phyloP scores from a whole-genome alignment of 129 eudicot genomes.

The Lonicera japonica region DNA sequence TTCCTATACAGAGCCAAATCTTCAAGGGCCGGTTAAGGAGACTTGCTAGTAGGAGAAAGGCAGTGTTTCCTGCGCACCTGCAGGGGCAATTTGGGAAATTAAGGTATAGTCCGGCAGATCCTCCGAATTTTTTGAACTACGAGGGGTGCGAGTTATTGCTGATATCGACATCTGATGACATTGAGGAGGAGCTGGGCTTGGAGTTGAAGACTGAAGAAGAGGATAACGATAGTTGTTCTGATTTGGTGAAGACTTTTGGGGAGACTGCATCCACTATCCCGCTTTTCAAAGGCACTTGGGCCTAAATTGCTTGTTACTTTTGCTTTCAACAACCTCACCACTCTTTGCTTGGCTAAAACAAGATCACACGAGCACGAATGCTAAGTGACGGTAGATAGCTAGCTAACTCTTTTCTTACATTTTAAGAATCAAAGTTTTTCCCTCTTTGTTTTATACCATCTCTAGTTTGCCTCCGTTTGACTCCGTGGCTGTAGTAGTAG shows the following conservation, averaged over 20 bases:
- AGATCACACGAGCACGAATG: no score
- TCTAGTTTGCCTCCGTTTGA: no score
- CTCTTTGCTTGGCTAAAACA: no score
- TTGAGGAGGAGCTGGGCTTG: slow-evolving; percentile 39
- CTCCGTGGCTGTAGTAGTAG: no score
- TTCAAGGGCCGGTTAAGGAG: slow-evolving; percentile 24
- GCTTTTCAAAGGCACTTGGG: slow-evolving; percentile 37
- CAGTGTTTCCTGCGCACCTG: slow-evolving; percentile 33
- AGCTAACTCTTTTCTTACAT: no score
- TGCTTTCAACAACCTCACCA: no score
- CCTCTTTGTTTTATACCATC: no score
- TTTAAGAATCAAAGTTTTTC: no score
- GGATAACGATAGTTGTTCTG: slow-evolving; percentile 22
- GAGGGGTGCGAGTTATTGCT: slow-evolving; percentile 57
- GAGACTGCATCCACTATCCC: slow-evolving; percentile 11
- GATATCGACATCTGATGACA: slow-evolving; percentile 39
- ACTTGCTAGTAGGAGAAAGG: slow-evolving; percentile 31
- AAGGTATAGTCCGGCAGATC: slow-evolving; percentile 33
- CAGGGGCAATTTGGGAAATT: slow-evolving; percentile 36
- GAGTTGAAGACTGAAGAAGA: slow-evolving; percentile 25
- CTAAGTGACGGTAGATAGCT: no score
- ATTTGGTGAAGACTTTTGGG: slow-evolving; percentile 40
- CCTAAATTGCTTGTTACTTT: background rate
- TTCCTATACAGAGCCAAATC: slow-evolving; percentile 18
- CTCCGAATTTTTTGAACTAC: slow-evolving; percentile 43